phyloP scores from a whole-genome alignment of 345 rosid species.

The Heritiera littoralis region DNA sequence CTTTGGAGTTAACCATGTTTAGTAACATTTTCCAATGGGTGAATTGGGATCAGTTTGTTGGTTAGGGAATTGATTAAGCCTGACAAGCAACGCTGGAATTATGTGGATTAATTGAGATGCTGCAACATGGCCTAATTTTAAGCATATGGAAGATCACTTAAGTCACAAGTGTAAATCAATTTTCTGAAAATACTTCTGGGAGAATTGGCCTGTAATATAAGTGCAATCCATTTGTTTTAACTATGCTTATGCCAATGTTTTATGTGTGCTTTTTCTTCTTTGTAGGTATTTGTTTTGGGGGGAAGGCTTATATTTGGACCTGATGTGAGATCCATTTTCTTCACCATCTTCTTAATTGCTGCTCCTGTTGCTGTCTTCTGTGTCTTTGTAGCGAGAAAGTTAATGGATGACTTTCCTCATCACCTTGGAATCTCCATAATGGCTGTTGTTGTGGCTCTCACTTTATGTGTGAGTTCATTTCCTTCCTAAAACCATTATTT shows the following conservation, averaged over 20 bases:
- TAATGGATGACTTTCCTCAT: constrained; percentile 68
- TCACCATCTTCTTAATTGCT: constrained; percentile 66
- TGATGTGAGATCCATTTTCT: constrained; percentile 66
- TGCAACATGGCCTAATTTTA: not conserved
- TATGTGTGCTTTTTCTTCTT: constrained; percentile 11
- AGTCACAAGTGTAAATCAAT: not conserved
- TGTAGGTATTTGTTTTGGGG: constrained; percentile 66
- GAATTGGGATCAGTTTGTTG: constrained; percentile 3
- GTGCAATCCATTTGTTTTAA: not conserved
- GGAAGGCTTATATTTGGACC: constrained; percentile 98
- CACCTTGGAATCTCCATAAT: constrained; percentile 64
- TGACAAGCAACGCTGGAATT: not conserved
- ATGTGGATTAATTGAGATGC: not conserved
- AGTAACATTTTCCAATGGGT: not conserved
- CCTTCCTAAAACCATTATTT: constrained; percentile 24
- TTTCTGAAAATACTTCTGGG: not conserved
- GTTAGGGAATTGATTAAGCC: constrained; percentile 2
- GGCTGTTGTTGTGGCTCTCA: constrained; percentile 51
- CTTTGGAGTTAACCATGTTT: not conserved
- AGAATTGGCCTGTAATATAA: not conserved
- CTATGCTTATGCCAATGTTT: constrained; percentile 14
- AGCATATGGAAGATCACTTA: constrained; percentile 7
- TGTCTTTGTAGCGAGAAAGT: constrained; percentile 68
- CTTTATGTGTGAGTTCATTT: constrained; percentile 56
- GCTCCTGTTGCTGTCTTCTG: constrained; percentile 78